These are phyloP conservation scores for Agaricus subrufescens DNA, from an alignment of 768 basidiomycete genomes.

Conservation along the genomic window DNA sequence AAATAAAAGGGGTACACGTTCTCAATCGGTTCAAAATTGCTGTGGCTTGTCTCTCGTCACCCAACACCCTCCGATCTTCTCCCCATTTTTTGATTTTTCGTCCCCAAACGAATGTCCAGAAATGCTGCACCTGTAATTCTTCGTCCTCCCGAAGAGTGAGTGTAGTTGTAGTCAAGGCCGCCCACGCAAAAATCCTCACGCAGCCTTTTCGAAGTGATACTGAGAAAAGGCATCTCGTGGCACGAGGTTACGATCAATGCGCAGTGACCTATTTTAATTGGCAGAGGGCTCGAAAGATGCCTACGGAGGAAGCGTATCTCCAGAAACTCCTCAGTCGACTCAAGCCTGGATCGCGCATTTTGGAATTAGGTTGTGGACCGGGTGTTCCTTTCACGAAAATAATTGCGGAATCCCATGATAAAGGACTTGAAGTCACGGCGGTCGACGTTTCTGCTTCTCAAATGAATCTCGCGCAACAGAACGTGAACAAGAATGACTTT, in stretches of 20 bases:
- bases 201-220: neutral
- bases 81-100: no score
- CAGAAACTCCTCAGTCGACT: conserved; percentile 15
- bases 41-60: no score
- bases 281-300: conserved; percentile 18
- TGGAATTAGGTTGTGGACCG: conserved; percentile 26
- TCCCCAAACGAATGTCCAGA: no score
- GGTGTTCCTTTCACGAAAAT: conserved; percentile 21
- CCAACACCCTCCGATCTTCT: no score
- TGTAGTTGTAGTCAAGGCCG: no score
- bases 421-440: conserved; percentile 17
- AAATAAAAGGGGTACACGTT: no score
- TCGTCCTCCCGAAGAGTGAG: no score
- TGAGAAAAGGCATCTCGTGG: conserved; percentile 1
- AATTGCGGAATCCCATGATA: conserved; percentile 14
- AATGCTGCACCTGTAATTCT: no score
- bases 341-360: conserved; percentile 15
- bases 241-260: conserved; percentile 14
- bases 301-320: conserved; percentile 16
- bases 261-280: conserved; percentile 14
- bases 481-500: conserved; percentile 6
- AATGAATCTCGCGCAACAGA: conserved; percentile 19
- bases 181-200: no score
- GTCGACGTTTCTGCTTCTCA: conserved; percentile 25
- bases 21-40: no score